Base-by-base conservation (phyloP, 768 basidiomycete genomes). In the Amanita jacksonii region DNA sequence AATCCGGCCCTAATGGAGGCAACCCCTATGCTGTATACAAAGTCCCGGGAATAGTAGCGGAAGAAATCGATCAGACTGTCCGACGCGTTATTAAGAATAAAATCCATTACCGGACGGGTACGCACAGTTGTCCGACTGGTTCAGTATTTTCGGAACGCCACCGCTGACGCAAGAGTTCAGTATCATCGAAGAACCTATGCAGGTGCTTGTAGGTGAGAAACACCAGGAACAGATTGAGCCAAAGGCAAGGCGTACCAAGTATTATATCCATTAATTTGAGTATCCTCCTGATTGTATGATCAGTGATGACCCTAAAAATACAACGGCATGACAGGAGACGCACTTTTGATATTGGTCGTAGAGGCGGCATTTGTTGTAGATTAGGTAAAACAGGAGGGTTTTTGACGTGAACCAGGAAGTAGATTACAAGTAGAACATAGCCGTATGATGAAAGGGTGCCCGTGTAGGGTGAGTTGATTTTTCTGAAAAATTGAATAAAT, bases 401-500 rank as follows among this genome's bases (percentile, higher is more conserved):
- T 69, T 96, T 94, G 68, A 98, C 92, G 62, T 99, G 96, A 36
- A 93, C 81, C 42, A 98, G 77, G 66, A 91, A 99, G 68, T 93
- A 96, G 55, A 99, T 89, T 61, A 97, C 94, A 63, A 99, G 84
- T 41, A 99, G 75, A 52, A 94, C 93, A 66, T 94, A 97, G 51
- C 94, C 94, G 60, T 99, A 97, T 43, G 92, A 94, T 44, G 89
- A 93, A 42, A 99, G 70, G 1, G 94, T 98, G 49, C 94, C 94
- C 56, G 89, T 81, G 64, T 98, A 99, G 8, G 94, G 92, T 40
- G 92, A 96, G 64, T 99, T 99, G 63, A 99, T 96, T 79, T 96
- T 93, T 65, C 87, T 89, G 54, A 1, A 20, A 8, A 33, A n/a
- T 6, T 9, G 19, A 13, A 8, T 19, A 23, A 8, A 18, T 25